Base-by-base conservation (phyloP, 176 grass and related monocot species). In the Raddia distichophylla region DNA sequence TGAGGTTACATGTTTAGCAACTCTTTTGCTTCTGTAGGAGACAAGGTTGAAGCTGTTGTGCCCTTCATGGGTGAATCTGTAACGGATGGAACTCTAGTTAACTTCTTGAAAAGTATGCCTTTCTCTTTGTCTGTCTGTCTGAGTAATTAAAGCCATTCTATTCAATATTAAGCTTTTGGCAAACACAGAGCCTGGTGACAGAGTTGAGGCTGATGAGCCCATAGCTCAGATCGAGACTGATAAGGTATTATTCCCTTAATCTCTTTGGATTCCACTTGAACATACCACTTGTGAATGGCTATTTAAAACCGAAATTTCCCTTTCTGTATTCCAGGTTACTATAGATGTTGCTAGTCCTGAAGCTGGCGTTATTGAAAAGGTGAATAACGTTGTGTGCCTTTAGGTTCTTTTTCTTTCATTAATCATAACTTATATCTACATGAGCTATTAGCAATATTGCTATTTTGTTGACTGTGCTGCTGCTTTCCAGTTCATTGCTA, bases 21-120 rank as follows among this genome's bases (percentile, higher is more conserved):
- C 11, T 86, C 37, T 2, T 75, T 45, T 74, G 60, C 32, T 55
- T 48, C 6, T 84, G 44, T 77, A 99, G 96, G 86, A 87, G 91
- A 95, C 50, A 67, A 77, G 37, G 66, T 93, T 37, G 93, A 99
- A 42, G 96, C 91, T 83, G 96, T 95, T 74, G 96, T 99, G 18
- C 96, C 96, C 50, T 99, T 86, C 80, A 99, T 99, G 96, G 96
- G 96, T 83, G 96, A 99, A 93, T 99, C 96, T 84, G 94, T 99
- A 83, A 93, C 96, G 67, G 96, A 99, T 83, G 96, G 96, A 91
- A 99, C 96, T 56, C 83, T 99, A 71, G 96, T 91, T 16, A 95
- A 75, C 76, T 99, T 95, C 76, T 84, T 99, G 62, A 95, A 93
- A 80, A 99, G 96, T 99, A 91, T 82, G 86, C 22, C 59, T 13